Percentiles rank a stretch among this genome's conserved stretches.
phyloP scores from a whole-genome alignment of 1,139 yeast genomes.

The Blastobotrys serpentis region DNA sequence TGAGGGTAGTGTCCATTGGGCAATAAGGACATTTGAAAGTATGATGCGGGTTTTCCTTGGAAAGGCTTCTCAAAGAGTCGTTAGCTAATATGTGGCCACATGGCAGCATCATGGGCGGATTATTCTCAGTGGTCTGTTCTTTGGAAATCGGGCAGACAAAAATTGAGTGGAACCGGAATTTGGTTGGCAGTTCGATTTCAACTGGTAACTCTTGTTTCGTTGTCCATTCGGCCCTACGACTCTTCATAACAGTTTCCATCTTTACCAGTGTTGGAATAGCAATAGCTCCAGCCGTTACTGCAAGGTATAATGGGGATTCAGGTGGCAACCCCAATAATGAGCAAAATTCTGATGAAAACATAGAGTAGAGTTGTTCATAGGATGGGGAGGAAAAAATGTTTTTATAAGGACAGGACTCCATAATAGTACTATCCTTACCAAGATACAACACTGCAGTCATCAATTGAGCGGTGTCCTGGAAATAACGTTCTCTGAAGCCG shows the following conservation, averaged over 20 bases:
- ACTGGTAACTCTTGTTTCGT: constrained; percentile 58
- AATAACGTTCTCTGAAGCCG: constrained; percentile 43
- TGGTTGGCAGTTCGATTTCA: constrained; percentile 54
- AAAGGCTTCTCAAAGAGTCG: constrained; percentile 47
- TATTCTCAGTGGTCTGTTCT: constrained; percentile 65
- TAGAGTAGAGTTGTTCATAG: constrained; percentile 48
- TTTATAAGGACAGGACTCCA: constrained; percentile 44
- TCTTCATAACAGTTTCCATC: constrained; percentile 51
- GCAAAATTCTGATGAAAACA: constrained; percentile 69
- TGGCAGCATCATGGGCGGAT: constrained; percentile 63
- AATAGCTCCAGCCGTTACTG: constrained; percentile 66
- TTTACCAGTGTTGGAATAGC: constrained; percentile 74
- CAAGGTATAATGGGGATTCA: constrained; percentile 68
- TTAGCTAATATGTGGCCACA: constrained; percentile 63
- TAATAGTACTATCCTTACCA: constrained; percentile 30
- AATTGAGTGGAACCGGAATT: constrained; percentile 68
- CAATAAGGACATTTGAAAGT: constrained; percentile 69
- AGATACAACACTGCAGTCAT: constrained; percentile 50
- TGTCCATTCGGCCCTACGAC: constrained; percentile 56
- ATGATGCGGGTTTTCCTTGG: constrained; percentile 36
- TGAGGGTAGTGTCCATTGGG: constrained; percentile 44
- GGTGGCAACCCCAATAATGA: constrained; percentile 60
- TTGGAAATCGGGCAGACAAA: constrained; percentile 90
- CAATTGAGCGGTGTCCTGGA: constrained; percentile 53
- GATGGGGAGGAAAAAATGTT: constrained; percentile 31